phyloP scores from a whole-genome alignment of 129 eudicot genomes.

The Oenanthe sinensis region DNA sequence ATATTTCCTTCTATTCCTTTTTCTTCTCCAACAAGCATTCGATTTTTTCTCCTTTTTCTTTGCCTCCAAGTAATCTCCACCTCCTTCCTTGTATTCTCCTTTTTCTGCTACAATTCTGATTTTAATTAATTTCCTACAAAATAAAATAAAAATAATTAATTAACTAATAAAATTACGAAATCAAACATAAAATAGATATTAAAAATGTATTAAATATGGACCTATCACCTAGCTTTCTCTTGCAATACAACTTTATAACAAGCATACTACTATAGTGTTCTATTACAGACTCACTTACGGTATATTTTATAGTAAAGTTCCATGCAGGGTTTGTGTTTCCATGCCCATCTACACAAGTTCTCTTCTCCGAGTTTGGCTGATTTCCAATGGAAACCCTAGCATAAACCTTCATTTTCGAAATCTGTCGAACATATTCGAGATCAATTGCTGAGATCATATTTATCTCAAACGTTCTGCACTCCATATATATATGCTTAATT shows the following conservation, averaged over 20 bases:
- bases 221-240: constrained; percentile 36
- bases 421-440: constrained; percentile 35
- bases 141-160: too few relatives aligned
- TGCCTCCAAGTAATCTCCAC: too few relatives aligned
- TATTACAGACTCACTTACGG: constrained; percentile 33
- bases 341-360: constrained; percentile 41
- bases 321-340: constrained; percentile 50
- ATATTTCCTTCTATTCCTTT: too few relatives aligned
- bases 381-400: constrained; percentile 46
- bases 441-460: constrained; percentile 44
- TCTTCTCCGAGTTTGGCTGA: constrained; percentile 28
- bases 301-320: constrained; percentile 40
- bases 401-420: constrained; percentile 55
- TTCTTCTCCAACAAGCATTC: too few relatives aligned
- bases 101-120: too few relatives aligned
- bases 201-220: too few relatives aligned
- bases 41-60: too few relatives aligned
- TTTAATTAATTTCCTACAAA: too few relatives aligned
- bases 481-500: constrained; percentile 27
- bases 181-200: too few relatives aligned
- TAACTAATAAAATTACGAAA: too few relatives aligned
- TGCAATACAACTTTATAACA: constrained; percentile 51
- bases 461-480: constrained; percentile 51
- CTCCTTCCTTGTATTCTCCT: too few relatives aligned
- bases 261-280: constrained; percentile 37